Base-by-base conservation (phyloP, 2,329 filamentous ascomycete species). In the Phyllosticta capitalensis region DNA sequence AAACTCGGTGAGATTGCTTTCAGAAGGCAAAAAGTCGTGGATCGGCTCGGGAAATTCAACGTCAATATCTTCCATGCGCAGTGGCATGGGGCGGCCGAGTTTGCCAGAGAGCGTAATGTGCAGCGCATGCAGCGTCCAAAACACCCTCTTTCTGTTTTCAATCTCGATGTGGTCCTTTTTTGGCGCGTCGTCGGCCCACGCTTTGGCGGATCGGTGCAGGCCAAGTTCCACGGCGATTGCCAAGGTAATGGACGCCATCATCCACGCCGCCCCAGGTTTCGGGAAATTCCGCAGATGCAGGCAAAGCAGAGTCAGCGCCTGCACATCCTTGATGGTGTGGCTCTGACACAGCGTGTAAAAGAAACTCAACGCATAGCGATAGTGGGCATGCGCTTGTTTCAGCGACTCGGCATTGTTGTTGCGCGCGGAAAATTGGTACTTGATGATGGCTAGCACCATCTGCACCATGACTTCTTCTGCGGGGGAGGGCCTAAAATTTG, bases 371-470 rank as follows among this genome's bases (percentile, higher is more conserved):
- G 86, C 81, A 68, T 86, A 92, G 66, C 91, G 87, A 65, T 92
- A 92, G 69, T 94, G 89, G 58, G 82, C 82, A 71, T 91, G 89
- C 3, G 88, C 89, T 55, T 86, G 75, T 1, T 83, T 78, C 64
- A 87, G 83, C 0, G 64, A 61, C n/a, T 63, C 74, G 60, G 82
- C 75, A 61, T 83, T 78, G 62, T 78, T 76, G 65, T 90, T 91
- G 20, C 89, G 81, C 4, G 84, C 78, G n/a, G 86, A 86, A 61
- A 85, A 88, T 65, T 95, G 89, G 65, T 88, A 90, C 68, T 86
- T 85, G 65, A 92, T 87, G 55, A 85, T 85, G 10, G 88, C 86
- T 61, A 94, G 85, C 50, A 94, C 81, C 83, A 92, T 89, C 71
- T 92, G 87, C 0, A 91, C 79, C 60, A 84, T 83, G 49, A 89